Evolutionary conservation across 1,284 basidiomycete species (phyloP).

Genomic region (Peniophora sp.): DNA sequence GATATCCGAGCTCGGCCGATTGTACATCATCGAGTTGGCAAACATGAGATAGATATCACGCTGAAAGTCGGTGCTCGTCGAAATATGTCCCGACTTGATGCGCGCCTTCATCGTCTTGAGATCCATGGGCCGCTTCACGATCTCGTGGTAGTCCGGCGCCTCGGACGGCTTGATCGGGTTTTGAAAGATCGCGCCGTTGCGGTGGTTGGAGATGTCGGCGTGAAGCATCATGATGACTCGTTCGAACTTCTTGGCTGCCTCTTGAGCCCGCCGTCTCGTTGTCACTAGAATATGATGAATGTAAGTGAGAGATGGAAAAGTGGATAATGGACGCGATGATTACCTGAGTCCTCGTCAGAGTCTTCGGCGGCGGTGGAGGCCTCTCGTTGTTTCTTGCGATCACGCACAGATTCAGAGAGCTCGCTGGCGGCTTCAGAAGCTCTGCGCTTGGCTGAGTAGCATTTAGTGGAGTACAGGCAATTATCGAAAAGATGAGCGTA

Average conservation of each 20-base stretch:
- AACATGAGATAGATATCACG: constrained; percentile 90
- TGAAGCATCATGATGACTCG: constrained; percentile 75
- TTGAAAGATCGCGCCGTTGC: constrained; percentile 84
- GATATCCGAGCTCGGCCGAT: constrained; percentile 76
- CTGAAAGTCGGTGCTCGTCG: constrained; percentile 79
- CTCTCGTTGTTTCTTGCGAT: constrained; percentile 59
- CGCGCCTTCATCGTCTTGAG: constrained; percentile 81
- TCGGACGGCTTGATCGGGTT: constrained; percentile 83
- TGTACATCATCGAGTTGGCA: constrained; percentile 95
- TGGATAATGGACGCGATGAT: constrained; percentile 16
- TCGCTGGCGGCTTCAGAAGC: constrained; percentile 42
- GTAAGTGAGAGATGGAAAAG: neutral
- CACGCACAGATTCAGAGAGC: constrained; percentile 40
- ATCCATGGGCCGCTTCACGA: constrained; percentile 89
- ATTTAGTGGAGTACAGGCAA: neutral
- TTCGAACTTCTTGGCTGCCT: constrained; percentile 66
- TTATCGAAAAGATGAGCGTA: neutral
- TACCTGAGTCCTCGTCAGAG: constrained; percentile 43
- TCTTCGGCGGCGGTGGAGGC: constrained; percentile 62
- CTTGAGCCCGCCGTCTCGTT: constrained; percentile 17
- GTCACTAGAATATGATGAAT: neutral
- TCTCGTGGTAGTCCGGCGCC: constrained; percentile 85
- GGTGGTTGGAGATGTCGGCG: constrained; percentile 75
- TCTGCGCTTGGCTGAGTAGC: constrained; percentile 56
- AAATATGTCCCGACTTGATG: constrained; percentile 77